Conservation (phyloP, 2,329 filamentous ascomycete species). For the Lachnum nothofagi region DNA sequence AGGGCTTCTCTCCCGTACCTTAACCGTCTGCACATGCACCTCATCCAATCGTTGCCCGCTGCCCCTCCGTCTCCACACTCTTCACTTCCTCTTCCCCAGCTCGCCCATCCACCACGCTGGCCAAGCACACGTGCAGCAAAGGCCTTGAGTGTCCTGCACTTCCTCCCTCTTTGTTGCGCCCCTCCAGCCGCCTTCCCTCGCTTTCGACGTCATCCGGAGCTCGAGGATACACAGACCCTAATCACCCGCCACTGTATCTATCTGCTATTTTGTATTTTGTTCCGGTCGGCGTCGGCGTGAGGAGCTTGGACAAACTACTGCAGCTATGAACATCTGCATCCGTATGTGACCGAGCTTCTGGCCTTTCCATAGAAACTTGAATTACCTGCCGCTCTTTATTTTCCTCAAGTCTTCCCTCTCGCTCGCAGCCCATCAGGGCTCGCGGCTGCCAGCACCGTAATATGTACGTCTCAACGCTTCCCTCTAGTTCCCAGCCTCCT, state of each 20-base stretch:
- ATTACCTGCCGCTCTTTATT: slow-evolving; percentile 10
- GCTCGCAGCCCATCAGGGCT: slow-evolving; percentile 23
- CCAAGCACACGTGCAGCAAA: slow-evolving; percentile 4
- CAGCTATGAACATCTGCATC: slow-evolving; percentile 19
- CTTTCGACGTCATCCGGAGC: not conserved
- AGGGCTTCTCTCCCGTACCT: too few species aligned
- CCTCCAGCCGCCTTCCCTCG: not conserved
- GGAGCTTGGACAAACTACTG: not conserved
- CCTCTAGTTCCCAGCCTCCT: not conserved
- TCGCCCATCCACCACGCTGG: not conserved
- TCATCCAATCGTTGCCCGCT: not conserved
- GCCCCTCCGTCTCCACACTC: not conserved
- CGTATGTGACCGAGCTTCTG: slow-evolving; percentile 20
- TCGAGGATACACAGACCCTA: too few species aligned
- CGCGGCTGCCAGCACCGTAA: slow-evolving; percentile 27
- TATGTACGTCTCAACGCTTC: slow-evolving; percentile 28
- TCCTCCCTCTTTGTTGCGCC: not conserved
- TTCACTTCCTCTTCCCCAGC: not conserved
- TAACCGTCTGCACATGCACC: too few species aligned
- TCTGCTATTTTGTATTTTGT: not conserved
- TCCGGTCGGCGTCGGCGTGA: not conserved
- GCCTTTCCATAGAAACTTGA: slow-evolving; percentile 5
- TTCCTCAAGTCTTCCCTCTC: slow-evolving; percentile 10
- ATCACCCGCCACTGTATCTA: too few species aligned
- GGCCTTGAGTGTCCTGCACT: too few species aligned